Percentiles rank a stretch among this genome's conserved stretches.
phyloP scores from a whole-genome alignment of 2,329 filamentous ascomycete genomes.

The Thermothelomyces thermophilus region DNA sequence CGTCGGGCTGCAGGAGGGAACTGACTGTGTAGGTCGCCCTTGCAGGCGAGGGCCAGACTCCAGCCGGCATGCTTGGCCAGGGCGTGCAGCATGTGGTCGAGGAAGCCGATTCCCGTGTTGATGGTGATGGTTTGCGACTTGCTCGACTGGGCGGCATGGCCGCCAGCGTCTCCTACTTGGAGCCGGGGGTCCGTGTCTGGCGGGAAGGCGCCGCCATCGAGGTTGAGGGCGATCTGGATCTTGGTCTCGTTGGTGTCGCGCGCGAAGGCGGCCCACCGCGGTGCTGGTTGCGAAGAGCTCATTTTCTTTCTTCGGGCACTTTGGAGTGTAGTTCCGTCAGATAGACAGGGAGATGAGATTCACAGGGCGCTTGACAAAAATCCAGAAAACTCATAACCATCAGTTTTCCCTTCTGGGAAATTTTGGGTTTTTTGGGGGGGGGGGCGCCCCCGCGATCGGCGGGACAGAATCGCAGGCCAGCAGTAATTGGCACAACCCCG shows the following conservation, averaged over 20 bases:
- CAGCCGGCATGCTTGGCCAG: slow-evolving; percentile 93
- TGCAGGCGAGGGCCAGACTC: slow-evolving; percentile 76
- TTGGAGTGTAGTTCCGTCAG: neutral
- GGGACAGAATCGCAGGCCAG: neutral
- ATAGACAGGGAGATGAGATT: neutral
- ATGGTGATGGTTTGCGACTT: slow-evolving; percentile 80
- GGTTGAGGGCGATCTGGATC: slow-evolving; percentile 84
- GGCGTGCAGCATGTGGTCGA: slow-evolving; percentile 98
- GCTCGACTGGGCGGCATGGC: slow-evolving; percentile 78
- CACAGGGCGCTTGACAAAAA: neutral
- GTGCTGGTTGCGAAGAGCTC: slow-evolving; percentile 23
- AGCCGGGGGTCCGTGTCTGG: slow-evolving; percentile 54
- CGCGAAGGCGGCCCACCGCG: slow-evolving; percentile 68
- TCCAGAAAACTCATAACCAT: neutral
- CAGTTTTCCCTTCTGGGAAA: neutral
- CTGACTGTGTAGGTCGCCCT: slow-evolving; percentile 86
- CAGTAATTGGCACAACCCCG: neutral
- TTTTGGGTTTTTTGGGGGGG: slow-evolving; percentile 6
- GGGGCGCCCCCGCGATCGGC: slow-evolving; percentile 18
- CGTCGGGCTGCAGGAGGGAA: slow-evolving; percentile 20
- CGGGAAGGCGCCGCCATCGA: slow-evolving; percentile 80
- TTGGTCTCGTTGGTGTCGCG: slow-evolving; percentile 98
- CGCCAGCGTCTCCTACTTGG: slow-evolving; percentile 43
- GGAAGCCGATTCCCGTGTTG: slow-evolving; percentile 91
- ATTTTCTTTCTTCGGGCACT: slow-evolving; percentile 17